Evolutionary conservation across 2,329 filamentous ascomycete genomes (phyloP).

Genomic region (Xylariaceae sp.): DNA sequence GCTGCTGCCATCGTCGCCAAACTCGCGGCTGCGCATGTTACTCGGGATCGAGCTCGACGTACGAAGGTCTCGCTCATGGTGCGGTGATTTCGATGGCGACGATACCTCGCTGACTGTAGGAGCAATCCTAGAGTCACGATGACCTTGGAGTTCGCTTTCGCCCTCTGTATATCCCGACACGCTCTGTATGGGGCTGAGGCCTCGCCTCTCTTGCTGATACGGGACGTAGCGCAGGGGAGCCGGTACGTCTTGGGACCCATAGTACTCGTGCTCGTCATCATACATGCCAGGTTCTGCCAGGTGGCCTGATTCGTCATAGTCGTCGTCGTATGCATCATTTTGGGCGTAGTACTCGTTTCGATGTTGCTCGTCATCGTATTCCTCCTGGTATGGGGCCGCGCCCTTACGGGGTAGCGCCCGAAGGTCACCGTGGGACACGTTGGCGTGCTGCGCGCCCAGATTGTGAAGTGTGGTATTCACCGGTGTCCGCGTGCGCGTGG

Average conservation of each 20-base stretch:
- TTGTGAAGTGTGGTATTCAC: conserved; percentile 50
- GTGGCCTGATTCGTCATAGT: conserved; percentile 41
- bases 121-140: conserved; percentile 52
- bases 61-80: conserved; percentile 36
- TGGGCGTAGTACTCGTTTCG: conserved; percentile 37
- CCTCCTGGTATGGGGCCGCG: conserved; percentile 36
- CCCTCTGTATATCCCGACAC: conserved; percentile 80
- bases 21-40: conserved; percentile 44
- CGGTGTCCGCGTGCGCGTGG: conserved; percentile 54
- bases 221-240: conserved; percentile 61
- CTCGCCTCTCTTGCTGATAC: conserved; percentile 63
- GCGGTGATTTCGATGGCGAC: conserved; percentile 54
- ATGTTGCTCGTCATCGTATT: conserved; percentile 44
- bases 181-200: conserved; percentile 84
- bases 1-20: conserved; percentile 56
- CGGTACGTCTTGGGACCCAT: conserved; percentile 57
- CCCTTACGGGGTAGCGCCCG: conserved; percentile 48
- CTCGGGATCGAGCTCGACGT: conserved; percentile 54
- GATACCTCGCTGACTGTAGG: conserved; percentile 48
- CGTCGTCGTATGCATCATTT: conserved; percentile 35
- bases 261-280: conserved; percentile 45
- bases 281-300: conserved; percentile 31
- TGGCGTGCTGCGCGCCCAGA: conserved; percentile 63
- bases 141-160: conserved; percentile 52
- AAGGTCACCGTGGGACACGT: conserved; percentile 55